Evolutionary conservation across 768 basidiomycete species (phyloP).

Genomic region (Lepiota brunneoincarnata): DNA sequence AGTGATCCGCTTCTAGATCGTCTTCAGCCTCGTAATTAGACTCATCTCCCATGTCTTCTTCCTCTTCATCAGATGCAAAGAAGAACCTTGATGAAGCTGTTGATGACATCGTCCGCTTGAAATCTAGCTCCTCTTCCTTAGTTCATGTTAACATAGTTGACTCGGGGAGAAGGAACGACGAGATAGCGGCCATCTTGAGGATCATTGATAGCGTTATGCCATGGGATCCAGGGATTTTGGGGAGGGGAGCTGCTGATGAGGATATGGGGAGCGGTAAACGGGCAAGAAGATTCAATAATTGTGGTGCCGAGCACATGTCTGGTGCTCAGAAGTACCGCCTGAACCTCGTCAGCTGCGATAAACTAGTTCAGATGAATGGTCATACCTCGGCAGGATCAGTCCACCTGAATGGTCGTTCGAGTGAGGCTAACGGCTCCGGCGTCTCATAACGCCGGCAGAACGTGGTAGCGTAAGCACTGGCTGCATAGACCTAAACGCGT

Average conservation of each 20-base stretch:
- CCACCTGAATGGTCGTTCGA: constrained; percentile 46
- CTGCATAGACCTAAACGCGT: constrained; percentile 31
- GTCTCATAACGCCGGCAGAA: constrained; percentile 39
- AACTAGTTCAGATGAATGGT: background rate
- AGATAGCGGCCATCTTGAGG: constrained; percentile 37
- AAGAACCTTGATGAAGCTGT: constrained; percentile 4
- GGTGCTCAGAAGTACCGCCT: constrained; percentile 31
- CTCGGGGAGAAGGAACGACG: constrained; percentile 23
- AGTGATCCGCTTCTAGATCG: constrained; percentile 8
- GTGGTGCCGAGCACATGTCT: constrained; percentile 27
- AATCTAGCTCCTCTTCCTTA: constrained; percentile 2
- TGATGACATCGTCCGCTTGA: background rate
- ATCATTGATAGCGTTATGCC: constrained; percentile 31
- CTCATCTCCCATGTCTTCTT: constrained; percentile 12
- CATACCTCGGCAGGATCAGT: constrained; percentile 50
- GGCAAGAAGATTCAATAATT: constrained; percentile 41
- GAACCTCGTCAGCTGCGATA: background rate
- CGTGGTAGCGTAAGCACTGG: constrained; percentile 31
- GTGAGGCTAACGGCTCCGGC: constrained; percentile 22
- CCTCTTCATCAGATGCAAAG: constrained; percentile 11
- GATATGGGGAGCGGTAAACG: constrained; percentile 44
- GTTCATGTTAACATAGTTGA: constrained; percentile 23
- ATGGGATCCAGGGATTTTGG: constrained; percentile 35
- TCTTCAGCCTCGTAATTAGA: constrained; percentile 19
- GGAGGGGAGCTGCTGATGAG: constrained; percentile 38